Conservation (phyloP, 2,329 filamentous ascomycete genomes). For the Geosmithia flava region DNA sequence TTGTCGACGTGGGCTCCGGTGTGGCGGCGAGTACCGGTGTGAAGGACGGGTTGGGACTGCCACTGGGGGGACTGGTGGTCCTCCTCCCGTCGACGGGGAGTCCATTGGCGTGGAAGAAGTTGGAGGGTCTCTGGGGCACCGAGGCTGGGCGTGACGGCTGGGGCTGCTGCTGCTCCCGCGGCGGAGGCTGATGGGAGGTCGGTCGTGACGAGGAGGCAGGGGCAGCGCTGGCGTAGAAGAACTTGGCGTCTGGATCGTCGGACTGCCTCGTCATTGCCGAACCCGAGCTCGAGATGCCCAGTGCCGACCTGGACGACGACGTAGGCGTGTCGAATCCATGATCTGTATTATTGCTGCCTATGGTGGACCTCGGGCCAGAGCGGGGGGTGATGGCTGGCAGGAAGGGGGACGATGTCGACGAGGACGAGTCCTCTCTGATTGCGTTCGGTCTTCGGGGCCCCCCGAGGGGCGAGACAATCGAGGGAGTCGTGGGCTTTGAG, state of each 20-base stretch:
- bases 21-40: slow-evolving; percentile 20
- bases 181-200: slow-evolving; percentile 17
- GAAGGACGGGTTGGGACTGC: slow-evolving; percentile 10
- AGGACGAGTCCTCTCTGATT: slow-evolving; percentile 6
- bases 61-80: slow-evolving; percentile 13
- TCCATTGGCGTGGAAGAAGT: slow-evolving; percentile 47
- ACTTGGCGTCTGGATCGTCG: slow-evolving; percentile 38
- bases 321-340: slow-evolving; percentile 19
- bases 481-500: slow-evolving; percentile 9
- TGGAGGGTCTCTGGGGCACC: slow-evolving; percentile 32
- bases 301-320: slow-evolving; percentile 17
- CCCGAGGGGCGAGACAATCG: slow-evolving; percentile 25
- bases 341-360: no score
- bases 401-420: slow-evolving; percentile 2
- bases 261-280: slow-evolving; percentile 9
- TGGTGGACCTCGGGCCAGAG: slow-evolving; percentile 28
- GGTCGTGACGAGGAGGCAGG: slow-evolving; percentile 26
- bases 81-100: slow-evolving; percentile 24
- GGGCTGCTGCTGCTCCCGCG: slow-evolving; percentile 10
- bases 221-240: slow-evolving; percentile 85
- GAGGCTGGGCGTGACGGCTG: slow-evolving; percentile 11
- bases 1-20: slow-evolving; percentile 33
- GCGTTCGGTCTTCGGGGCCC: slow-evolving; percentile 11
- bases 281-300: slow-evolving; percentile 14
- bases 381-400: background rate